Percentiles rank a stretch among this genome's conserved stretches.
These are phyloP conservation scores for Cinnamomum chago DNA, from an alignment of 164 flowering plant genomes.

Conservation along the genomic window DNA sequence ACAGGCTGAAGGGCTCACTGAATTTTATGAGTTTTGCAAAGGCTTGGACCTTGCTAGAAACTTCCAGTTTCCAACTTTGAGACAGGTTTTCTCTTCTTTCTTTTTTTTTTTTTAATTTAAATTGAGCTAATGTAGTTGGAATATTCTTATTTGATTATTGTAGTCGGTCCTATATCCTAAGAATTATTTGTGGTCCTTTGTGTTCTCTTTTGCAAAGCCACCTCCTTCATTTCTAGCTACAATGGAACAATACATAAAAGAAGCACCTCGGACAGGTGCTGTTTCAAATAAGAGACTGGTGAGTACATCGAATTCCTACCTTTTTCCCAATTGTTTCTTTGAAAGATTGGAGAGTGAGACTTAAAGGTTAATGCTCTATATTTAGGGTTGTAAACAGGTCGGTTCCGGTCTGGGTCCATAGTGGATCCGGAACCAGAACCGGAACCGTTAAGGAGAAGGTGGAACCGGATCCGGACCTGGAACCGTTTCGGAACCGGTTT, in stretches of 20 bases:
- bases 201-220: conserved; percentile 44
- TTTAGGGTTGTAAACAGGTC: too few relatives aligned
- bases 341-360: background rate
- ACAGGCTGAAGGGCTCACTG: conserved; percentile 88
- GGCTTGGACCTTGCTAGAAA: conserved; percentile 92
- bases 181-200: background rate
- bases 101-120: background rate
- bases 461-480: too few relatives aligned
- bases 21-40: conserved; percentile 90
- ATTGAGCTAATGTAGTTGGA: background rate
- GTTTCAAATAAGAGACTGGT: conserved; percentile 65
- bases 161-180: background rate
- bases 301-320: conserved; percentile 17
- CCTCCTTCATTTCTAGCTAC: conserved; percentile 95
- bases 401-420: too few relatives aligned
- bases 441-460: too few relatives aligned
- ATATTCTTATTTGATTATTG: background rate
- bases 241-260: conserved; percentile 93
- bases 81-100: conserved; percentile 53
- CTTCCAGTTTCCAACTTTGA: conserved; percentile 85
- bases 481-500: too few relatives aligned
- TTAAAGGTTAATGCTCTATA: background rate
- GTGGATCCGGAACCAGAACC: too few relatives aligned
- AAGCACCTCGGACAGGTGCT: conserved; percentile 78
- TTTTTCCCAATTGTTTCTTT: background rate